Conservation (phyloP, 2,329 filamentous ascomycete genomes). For the Ceratocystis huliohia region DNA sequence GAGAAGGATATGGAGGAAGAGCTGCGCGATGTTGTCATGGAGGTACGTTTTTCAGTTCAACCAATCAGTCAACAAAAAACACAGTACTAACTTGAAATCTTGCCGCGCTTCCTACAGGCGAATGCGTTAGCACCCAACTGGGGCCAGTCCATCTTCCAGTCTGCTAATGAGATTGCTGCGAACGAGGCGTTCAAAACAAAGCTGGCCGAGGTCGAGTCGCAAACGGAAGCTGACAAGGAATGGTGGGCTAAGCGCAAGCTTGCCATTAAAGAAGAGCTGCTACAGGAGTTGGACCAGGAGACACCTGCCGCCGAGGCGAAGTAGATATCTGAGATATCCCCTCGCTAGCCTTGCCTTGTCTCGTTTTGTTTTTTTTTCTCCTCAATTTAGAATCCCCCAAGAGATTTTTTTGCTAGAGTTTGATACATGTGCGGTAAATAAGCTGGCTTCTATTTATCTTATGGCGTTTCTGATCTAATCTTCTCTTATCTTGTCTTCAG, state of each 20-base stretch:
- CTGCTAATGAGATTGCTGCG: conserved; percentile 86
- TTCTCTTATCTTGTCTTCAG: neutral
- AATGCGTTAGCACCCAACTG: conserved; percentile 80
- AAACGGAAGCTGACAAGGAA: conserved; percentile 60
- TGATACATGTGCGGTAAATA: neutral
- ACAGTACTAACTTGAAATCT: neutral
- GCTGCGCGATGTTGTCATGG: conserved; percentile 80
- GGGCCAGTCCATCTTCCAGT: conserved; percentile 94
- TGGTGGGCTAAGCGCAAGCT: conserved; percentile 85
- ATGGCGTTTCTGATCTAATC: neutral
- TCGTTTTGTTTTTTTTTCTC: conserved; percentile 38
- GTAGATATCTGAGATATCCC: conserved; percentile 8
- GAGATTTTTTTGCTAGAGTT: neutral
- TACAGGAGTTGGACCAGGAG: conserved; percentile 68
- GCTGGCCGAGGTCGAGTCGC: conserved; percentile 60
- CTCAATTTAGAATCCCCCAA: neutral
- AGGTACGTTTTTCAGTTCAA: conserved; percentile 43
- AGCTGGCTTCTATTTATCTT: neutral
- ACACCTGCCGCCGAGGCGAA: conserved; percentile 31
- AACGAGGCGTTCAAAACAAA: conserved; percentile 65
- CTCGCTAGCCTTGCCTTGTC: conserved; percentile 44
- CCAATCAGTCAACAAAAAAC: neutral
- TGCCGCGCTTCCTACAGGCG: conserved; percentile 45
- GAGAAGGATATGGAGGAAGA: conserved; percentile 98
- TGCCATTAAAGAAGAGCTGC: conserved; percentile 60